Evolutionary conservation across 2,329 filamentous ascomycete genomes (phyloP), one percentile per base, ranked within the genome.

Genomic region (Cercospora sp.): DNA sequence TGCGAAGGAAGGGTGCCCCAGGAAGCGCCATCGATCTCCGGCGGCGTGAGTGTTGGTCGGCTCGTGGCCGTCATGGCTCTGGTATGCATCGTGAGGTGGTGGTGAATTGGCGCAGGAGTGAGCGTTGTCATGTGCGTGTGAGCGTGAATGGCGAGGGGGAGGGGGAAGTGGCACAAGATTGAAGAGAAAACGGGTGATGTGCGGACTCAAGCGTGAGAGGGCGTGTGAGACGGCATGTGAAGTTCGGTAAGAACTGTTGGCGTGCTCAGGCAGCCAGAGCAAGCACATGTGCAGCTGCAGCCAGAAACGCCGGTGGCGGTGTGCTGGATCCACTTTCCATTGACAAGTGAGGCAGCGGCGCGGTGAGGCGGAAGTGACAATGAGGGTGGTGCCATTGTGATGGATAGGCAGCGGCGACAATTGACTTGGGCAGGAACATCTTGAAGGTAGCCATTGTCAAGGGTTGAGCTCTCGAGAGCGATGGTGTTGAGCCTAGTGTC

Each of bases 291-390:
- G 55, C 55, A 59, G 26, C 32, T 18, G 28, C 55, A 34, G 49
- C 49, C 3, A 4, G 0, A 3, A 53, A 53, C 24, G 49, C 24
- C 21, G 21, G 24, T 26, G 49, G 49, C 49, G 49, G 21, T 53
- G 49, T 53, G 49, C 49, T 24, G 5, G 45, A 24, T 51, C 45
- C 45, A 24, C 45, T 3, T 24, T 51, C 18, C 1, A 16, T 51
- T 12, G 45, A 10, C 55, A 59, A 59, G 55, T 59, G 55, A 59
- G 55, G 55, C 55, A 32, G 28, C 55, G 28, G 55, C 24, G 55
- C 12, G 16, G 55, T 3, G 28, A 28, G 55, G 55, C 55, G 55
- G 55, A 59, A 59, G 55, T 5, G 16, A 24, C 55, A 30, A 28
- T 26, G 26, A 59, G 16, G 53, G 55, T n/a, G 7, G 30, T 34